phyloP scores from a whole-genome alignment of 1,284 basidiomycete species.

The Calocybe gambosa region DNA sequence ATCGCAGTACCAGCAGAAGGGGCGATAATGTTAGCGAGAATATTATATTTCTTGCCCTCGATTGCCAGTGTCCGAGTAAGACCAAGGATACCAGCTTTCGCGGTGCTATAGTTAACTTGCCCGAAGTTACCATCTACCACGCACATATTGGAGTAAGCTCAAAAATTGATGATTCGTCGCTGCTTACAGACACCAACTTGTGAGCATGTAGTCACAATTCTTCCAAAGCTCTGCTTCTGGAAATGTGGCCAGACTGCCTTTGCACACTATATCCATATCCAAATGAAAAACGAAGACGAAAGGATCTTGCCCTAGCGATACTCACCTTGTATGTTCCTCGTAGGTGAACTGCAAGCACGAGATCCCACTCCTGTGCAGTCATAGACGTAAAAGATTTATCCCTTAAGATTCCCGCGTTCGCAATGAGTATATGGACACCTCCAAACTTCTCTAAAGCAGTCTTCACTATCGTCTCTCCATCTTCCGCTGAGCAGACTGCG shows the following conservation, averaged over 20 bases:
- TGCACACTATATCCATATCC: conserved; percentile 49
- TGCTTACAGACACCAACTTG: conserved; percentile 86
- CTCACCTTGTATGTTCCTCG: conserved; percentile 63
- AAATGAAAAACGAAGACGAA: background rate
- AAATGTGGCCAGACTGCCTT: conserved; percentile 98
- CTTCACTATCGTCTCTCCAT: conserved; percentile 89
- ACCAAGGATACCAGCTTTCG: conserved; percentile 92
- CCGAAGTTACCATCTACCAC: conserved; percentile 87
- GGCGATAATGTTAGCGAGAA: conserved; percentile 84
- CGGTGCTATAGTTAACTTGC: conserved; percentile 87
- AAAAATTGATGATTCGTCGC: background rate
- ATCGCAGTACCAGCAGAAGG: conserved; percentile 90
- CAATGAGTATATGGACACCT: conserved; percentile 82
- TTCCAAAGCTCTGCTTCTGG: conserved; percentile 94
- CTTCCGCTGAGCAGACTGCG: conserved; percentile 85
- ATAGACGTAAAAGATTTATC: conserved; percentile 90
- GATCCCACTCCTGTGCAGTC: conserved; percentile 93
- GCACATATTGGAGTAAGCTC: background rate
- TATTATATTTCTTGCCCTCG: conserved; percentile 90
- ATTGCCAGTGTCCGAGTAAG: conserved; percentile 86
- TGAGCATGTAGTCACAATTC: conserved; percentile 92
- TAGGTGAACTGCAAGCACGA: conserved; percentile 67
- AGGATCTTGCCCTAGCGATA: conserved; percentile 1
- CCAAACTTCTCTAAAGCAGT: conserved; percentile 86
- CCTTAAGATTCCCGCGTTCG: conserved; percentile 93